Base-by-base conservation (phyloP, 2,329 filamentous ascomycete species). In the Exophiala sp. region DNA sequence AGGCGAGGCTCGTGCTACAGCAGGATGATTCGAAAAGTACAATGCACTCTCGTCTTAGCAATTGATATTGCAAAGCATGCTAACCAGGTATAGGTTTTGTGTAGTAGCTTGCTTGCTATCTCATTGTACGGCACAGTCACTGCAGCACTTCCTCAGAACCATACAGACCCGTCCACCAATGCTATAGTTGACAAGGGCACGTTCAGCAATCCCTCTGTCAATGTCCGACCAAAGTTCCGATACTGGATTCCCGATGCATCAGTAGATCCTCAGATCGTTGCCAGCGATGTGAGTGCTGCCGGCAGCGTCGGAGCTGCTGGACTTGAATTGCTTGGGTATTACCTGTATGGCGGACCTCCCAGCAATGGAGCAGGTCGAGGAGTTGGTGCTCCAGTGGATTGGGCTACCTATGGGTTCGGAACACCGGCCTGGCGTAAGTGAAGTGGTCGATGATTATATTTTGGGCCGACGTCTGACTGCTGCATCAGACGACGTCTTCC, bases 351-450 rank as follows among this genome's bases (percentile, higher is more conserved):
- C 32, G 42, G 29, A 11, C 29, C 42, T 33, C 42, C 20, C 3
- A 33, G 29, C 36, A 41, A 36, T 24, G 40, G 16, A 46, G 34
- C 18, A 58, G 58, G 14, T 52, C 62, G 5, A 65, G 63, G 12
- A 61, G 67, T 3, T 18, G 14, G n/a, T 3, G 39, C 39, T 16
- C 39, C 39, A 16, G 39, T 41, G 3, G 66, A 71, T 54, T 75
- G 73, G 72, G 63, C 65, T 0, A 63, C 49, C 8, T 73, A 72
- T 61, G 71, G 72, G 0, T 76, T 70, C 63, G 73, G 72, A 1
- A 69, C 68, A 11, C 59, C 64, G 4, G 66, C 72, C 1, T 74
- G 65, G 55, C 59, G 62, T 11, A 47, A 12, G 44, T 34, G 20
- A n/a, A 11, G 18, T 10, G 9, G 10, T 18, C 24, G 24, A 29